These are phyloP conservation scores for Crassisporium funariophilum DNA, from an alignment of 768 basidiomycete genomes.

Conservation along the genomic window DNA sequence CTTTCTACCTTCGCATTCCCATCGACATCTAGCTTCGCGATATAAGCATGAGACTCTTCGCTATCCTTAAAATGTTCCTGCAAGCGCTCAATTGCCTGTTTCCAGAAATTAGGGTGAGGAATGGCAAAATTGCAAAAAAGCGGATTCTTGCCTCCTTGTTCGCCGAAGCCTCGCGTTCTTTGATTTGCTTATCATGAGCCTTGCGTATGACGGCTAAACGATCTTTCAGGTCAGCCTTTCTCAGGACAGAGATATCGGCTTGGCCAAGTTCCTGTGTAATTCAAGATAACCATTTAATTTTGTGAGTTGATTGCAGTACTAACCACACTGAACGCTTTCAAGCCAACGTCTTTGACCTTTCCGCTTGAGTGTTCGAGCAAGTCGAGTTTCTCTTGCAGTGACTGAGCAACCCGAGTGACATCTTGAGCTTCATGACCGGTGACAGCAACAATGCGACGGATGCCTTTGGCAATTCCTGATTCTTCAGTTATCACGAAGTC, in stretches of 20 bases:
- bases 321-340: conserved; percentile 82
- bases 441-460: conserved; percentile 90
- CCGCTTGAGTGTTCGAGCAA: conserved; percentile 60
- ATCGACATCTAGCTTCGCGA: conserved; percentile 72
- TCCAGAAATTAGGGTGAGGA: neutral
- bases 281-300: neutral
- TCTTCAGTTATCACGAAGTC: conserved; percentile 95
- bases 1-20: conserved; percentile 80
- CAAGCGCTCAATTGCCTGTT: conserved; percentile 70
- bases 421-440: conserved; percentile 93
- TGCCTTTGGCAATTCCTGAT: conserved; percentile 97
- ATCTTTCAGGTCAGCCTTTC: conserved; percentile 80
- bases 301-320: conserved; percentile 25
- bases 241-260: conserved; percentile 84
- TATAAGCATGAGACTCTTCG: conserved; percentile 66
- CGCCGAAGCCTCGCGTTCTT: conserved; percentile 75
- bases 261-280: conserved; percentile 84
- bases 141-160: conserved; percentile 67
- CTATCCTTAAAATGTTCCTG: conserved; percentile 78
- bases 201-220: conserved; percentile 72
- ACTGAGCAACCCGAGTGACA: conserved; percentile 67
- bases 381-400: conserved; percentile 63
- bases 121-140: neutral
- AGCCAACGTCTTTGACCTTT: conserved; percentile 82
- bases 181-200: conserved; percentile 81